Conservation (phyloP, 2,329 filamentous ascomycete genomes). For the Drechslera avenae region DNA sequence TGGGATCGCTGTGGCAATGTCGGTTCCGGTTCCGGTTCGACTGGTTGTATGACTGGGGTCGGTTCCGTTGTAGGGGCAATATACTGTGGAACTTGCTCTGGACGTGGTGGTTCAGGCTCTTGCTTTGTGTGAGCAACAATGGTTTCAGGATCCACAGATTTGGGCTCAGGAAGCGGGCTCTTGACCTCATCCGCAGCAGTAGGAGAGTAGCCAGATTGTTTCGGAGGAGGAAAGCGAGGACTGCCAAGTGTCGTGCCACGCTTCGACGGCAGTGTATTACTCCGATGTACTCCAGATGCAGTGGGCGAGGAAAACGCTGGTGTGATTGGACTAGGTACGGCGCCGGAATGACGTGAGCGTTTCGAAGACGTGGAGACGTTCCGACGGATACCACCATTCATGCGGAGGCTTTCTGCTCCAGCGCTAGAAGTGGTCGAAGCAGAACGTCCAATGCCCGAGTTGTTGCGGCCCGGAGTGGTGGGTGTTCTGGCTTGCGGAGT, state of each 20-base stretch:
- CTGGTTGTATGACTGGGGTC: constrained; percentile 11
- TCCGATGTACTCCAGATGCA: constrained; percentile 67
- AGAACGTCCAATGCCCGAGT: constrained; percentile 70
- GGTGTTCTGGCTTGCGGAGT: constrained; percentile 57
- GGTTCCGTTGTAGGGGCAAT: constrained; percentile 11
- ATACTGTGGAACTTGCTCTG: not conserved
- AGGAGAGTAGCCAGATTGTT: constrained; percentile 59
- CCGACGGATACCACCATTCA: constrained; percentile 77
- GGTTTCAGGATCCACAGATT: constrained; percentile 19
- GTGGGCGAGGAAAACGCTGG: constrained; percentile 46
- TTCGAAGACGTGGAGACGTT: constrained; percentile 94
- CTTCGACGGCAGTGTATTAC: constrained; percentile 93
- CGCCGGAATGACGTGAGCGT: constrained; percentile 76
- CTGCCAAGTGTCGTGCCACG: constrained; percentile 72
- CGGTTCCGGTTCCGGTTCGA: constrained; percentile 9
- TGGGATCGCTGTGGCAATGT: constrained; percentile 24
- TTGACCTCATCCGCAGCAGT: constrained; percentile 47
- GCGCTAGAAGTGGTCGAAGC: constrained; percentile 72
- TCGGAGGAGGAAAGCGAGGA: constrained; percentile 43
- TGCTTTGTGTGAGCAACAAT: constrained; percentile 15
- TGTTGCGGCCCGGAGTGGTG: constrained; percentile 55
- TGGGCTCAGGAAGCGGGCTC: constrained; percentile 24
- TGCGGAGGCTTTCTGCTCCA: constrained; percentile 83
- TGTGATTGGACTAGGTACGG: constrained; percentile 66
- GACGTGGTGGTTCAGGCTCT: constrained; percentile 7